Evolutionary conservation across 2,329 filamentous ascomycete species (phyloP).

Genomic region (Fusarium temperatum): DNA sequence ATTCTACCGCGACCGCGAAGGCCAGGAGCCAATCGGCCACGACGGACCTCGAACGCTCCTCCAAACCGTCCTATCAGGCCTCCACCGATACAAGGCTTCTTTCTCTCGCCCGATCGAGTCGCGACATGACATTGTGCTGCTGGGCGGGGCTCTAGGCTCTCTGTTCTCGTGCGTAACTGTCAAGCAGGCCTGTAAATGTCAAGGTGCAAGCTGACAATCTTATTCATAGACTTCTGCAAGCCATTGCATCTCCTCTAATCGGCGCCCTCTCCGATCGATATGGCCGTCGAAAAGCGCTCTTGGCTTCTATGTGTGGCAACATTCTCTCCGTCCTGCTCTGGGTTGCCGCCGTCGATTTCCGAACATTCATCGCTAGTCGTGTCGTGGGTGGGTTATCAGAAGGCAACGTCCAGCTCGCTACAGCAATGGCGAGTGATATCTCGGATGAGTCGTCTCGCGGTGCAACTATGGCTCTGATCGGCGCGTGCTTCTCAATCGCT

Average conservation of each 20-base stretch:
- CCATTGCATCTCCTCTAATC: slow-evolving; percentile 90
- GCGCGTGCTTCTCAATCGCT: slow-evolving; percentile 94
- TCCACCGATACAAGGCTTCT: slow-evolving; percentile 94
- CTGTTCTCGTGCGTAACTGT: slow-evolving; percentile 72
- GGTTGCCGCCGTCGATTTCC: slow-evolving; percentile 93
- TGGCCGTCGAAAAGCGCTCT: slow-evolving; percentile 85
- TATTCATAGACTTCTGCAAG: slow-evolving; percentile 78
- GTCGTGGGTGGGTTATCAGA: slow-evolving; percentile 93
- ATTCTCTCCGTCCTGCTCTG: slow-evolving; percentile 92
- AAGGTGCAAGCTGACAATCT: slow-evolving; percentile 2
- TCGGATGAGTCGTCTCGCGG: slow-evolving; percentile 86
- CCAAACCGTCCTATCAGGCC: slow-evolving; percentile 78
- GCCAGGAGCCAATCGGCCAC: slow-evolving; percentile 54
- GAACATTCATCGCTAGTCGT: slow-evolving; percentile 93
- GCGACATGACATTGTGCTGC: slow-evolving; percentile 94
- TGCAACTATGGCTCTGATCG: slow-evolving; percentile 94
- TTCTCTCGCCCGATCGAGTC: slow-evolving; percentile 94
- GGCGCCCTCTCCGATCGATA: slow-evolving; percentile 87
- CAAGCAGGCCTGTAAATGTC: background rate
- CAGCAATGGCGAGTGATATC: slow-evolving; percentile 95
- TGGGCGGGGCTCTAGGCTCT: slow-evolving; percentile 92
- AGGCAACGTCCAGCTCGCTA: slow-evolving; percentile 95
- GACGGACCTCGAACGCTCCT: slow-evolving; percentile 72
- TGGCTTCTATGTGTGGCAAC: slow-evolving; percentile 93
- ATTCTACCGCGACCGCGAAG: slow-evolving; percentile 91